Evolutionary conservation across 2,329 filamentous ascomycete species (phyloP), one percentile per base, ranked within the genome.

Genomic region (Aspergillus candidus): DNA sequence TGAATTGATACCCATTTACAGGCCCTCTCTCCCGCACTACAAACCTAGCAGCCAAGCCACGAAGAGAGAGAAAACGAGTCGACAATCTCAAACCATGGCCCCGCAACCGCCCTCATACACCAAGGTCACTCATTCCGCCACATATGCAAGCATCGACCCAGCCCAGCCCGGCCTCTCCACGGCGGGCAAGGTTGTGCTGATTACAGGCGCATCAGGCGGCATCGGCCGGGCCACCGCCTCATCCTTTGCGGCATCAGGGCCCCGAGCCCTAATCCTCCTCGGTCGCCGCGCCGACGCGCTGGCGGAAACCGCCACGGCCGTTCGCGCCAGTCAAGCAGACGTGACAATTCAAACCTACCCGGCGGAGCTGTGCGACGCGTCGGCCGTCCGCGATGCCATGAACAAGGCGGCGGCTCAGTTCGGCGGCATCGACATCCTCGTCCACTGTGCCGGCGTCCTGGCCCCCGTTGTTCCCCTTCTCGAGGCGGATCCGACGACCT

Each of bases 171-270:
- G 38, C 17, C 50, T 51, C 33, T 41, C 38, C 15, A 42, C 48
- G 17, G 38, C 39, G 8, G 41, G 44, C 14, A 53, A 49, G 32
- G 43, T 40, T 15, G 44, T 51, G 7, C 18, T 53, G 12, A 43
- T 53, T 11, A 48, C 48, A 11, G 51, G 51, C 15, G 51, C 45
- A 33, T 43, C 44, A 38, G 17, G 37, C 18, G 44, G 48, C 13
- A 53, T 53, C 27, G 51, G 51, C 11, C 43, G 39, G 11, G 46
- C 50, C 32, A 50, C 49, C n/a, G 49, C 51, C 13, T 31, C 27
- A 31, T 47, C 47, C 12, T 53, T 52, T 32, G 40, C 32, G n/a
- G 39, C 36, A 22, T 41, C 51, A 3, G 34, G 49, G 15, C 43
- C 49, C 31, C 15, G 33, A 33, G 40, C 35, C 14, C 38, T 53